Evolutionary conservation across 257 asterid species (phyloP).

Genomic region (Solanum chiquidenum): DNA sequence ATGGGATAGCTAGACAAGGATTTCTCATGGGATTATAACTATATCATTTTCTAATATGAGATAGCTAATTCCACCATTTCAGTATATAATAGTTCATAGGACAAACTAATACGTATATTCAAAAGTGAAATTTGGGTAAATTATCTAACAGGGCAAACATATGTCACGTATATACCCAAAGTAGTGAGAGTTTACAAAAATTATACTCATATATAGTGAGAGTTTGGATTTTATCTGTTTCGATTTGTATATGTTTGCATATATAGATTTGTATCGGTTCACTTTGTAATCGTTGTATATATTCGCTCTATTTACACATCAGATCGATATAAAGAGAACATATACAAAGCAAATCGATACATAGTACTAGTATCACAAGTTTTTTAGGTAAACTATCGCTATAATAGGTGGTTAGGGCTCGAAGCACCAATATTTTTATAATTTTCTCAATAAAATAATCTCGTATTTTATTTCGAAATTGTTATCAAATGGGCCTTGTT

Average conservation of each 20-base stretch:
- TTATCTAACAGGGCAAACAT: no score
- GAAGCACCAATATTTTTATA: not conserved
- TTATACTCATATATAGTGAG: not conserved
- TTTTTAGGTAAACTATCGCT: not conserved
- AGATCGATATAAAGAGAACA: no score
- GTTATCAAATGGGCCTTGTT: not conserved
- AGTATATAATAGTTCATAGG: no score
- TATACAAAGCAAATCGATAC: not conserved
- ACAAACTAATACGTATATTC: no score
- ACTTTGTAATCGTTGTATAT: no score
- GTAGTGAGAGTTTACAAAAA: not conserved
- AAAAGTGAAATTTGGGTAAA: no score
- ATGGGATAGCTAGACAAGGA: not conserved
- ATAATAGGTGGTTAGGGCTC: not conserved
- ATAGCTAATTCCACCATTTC: no score
- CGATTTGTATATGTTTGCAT: not conserved
- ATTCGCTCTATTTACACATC: not conserved
- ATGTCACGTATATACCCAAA: not conserved
- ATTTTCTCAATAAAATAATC: not conserved
- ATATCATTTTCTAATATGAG: no score
- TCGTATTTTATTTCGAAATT: not conserved
- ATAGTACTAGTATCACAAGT: not conserved
- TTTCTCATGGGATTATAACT: no score
- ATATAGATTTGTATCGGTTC: no score
- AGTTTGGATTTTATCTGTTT: not conserved